Percentiles rank a stretch among this genome's conserved stretches.
Evolutionary conservation across 371 early-diverging fungal genomes (phyloP).

Genomic region (Mucor racemosus): DNA sequence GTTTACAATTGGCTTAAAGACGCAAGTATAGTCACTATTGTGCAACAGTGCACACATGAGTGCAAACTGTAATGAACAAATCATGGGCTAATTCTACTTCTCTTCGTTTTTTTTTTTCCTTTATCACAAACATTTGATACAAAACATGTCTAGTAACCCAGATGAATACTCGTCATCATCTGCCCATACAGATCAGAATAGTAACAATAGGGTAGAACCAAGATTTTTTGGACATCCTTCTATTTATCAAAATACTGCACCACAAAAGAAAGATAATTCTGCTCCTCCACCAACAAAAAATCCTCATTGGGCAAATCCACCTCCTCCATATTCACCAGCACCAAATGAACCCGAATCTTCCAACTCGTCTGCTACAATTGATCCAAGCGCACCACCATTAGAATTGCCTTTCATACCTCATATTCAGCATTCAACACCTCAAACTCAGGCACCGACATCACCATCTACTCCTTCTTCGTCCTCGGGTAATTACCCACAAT

Average conservation of each 20-base stretch:
- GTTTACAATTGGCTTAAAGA: neutral
- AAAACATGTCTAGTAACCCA: neutral
- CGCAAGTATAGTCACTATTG: neutral
- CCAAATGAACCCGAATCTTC: neutral
- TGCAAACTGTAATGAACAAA: neutral
- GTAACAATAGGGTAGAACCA: neutral
- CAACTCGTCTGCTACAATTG: neutral
- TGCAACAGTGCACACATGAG: slow-evolving; percentile 1
- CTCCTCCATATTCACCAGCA: slow-evolving; percentile 7
- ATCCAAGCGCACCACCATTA: slow-evolving; percentile 12
- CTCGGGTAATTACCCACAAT: neutral
- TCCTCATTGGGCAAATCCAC: slow-evolving; percentile 4
- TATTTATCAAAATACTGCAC: neutral
- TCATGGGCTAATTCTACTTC: neutral
- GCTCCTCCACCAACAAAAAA: neutral
- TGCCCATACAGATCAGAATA: neutral
- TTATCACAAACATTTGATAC: neutral
- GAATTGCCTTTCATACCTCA: neutral
- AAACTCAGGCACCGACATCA: slow-evolving; percentile 1
- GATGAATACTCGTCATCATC: neutral
- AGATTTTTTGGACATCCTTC: slow-evolving; percentile 3
- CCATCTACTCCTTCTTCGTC: neutral
- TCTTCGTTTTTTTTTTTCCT: neutral
- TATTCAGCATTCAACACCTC: neutral
- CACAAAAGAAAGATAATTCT: neutral